A percentile compares a stretch with the other conserved stretches of the same genome.
phyloP scores from a whole-genome alignment of 2,329 filamentous ascomycete genomes.

The Madurella fahalii region DNA sequence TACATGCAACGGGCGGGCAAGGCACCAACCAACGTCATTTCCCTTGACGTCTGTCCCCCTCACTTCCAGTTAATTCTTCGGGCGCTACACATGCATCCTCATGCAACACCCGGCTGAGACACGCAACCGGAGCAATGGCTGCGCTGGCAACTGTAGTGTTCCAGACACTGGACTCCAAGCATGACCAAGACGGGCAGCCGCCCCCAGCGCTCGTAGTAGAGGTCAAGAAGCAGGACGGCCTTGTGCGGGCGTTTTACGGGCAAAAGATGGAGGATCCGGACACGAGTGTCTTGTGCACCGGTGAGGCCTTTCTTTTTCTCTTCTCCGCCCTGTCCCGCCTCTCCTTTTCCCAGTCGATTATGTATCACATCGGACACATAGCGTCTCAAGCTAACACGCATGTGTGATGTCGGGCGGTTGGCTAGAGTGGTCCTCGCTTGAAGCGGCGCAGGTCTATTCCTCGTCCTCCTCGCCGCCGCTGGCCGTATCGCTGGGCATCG shows the following conservation, averaged over 20 bases:
- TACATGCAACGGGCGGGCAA: no score
- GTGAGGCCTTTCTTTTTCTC: background rate
- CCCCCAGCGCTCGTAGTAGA: background rate
- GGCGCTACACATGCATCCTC: background rate
- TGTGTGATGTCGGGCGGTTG: no score
- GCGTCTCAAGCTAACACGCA: no score
- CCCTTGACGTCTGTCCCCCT: background rate
- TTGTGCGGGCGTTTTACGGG: constrained; percentile 14
- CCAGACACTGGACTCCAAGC: constrained; percentile 3
- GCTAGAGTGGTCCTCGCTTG: constrained; percentile 14
- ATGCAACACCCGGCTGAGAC: background rate
- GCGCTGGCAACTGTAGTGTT: constrained; percentile 7
- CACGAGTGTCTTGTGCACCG: constrained; percentile 13
- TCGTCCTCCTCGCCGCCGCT: background rate
- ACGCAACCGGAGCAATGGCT: constrained; percentile 2
- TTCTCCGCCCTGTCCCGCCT: background rate
- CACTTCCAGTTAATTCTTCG: background rate
- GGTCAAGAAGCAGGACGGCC: constrained; percentile 13
- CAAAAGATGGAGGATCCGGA: constrained; percentile 16
- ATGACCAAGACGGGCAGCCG: background rate
- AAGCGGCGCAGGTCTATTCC: background rate
- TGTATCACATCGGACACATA: no score
- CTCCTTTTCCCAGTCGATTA: no score
- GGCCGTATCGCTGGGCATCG: background rate
- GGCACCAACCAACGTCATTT: background rate